A percentile compares a stretch with the other conserved stretches of the same genome.
Evolutionary conservation across 176 grass and related monocot species (phyloP).

Genomic region (Otatea glauca): DNA sequence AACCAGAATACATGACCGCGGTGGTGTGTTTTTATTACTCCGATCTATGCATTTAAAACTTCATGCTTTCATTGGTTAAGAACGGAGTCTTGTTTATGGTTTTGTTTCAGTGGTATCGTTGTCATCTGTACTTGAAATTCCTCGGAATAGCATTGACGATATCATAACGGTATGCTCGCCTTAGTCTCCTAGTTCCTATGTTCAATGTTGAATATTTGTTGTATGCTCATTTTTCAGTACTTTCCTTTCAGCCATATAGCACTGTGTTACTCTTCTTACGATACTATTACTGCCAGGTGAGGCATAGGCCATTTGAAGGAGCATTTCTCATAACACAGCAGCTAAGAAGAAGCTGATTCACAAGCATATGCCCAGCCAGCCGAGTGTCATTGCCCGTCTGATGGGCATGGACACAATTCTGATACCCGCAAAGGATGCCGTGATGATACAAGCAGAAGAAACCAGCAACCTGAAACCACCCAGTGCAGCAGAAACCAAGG

Average conservation of each 20-base stretch:
- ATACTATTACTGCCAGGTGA: conserved; percentile 25
- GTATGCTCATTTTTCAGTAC: neutral
- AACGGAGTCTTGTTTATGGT: too few relatives aligned
- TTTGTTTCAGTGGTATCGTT: too few relatives aligned
- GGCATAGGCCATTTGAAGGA: conserved; percentile 17
- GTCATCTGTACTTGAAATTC: too few relatives aligned
- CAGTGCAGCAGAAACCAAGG: neutral
- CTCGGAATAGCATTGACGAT: too few relatives aligned
- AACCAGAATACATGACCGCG: too few relatives aligned
- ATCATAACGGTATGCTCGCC: too few relatives aligned
- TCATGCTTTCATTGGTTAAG: too few relatives aligned
- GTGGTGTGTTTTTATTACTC: too few relatives aligned
- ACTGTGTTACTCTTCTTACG: neutral
- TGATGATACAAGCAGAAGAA: neutral
- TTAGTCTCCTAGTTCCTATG: too few relatives aligned
- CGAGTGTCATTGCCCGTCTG: conserved; percentile 69
- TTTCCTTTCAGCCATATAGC: too few relatives aligned
- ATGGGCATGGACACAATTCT: conserved; percentile 79
- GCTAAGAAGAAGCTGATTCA: conserved; percentile 33
- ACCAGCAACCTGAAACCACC: neutral
- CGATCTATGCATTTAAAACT: too few relatives aligned
- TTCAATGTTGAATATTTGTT: neutral
- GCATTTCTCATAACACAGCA: neutral
- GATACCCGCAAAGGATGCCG: neutral
- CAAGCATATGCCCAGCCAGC: conserved; percentile 49